phyloP scores from a whole-genome alignment of 768 basidiomycete species.

The Cubamyces lactineus region DNA sequence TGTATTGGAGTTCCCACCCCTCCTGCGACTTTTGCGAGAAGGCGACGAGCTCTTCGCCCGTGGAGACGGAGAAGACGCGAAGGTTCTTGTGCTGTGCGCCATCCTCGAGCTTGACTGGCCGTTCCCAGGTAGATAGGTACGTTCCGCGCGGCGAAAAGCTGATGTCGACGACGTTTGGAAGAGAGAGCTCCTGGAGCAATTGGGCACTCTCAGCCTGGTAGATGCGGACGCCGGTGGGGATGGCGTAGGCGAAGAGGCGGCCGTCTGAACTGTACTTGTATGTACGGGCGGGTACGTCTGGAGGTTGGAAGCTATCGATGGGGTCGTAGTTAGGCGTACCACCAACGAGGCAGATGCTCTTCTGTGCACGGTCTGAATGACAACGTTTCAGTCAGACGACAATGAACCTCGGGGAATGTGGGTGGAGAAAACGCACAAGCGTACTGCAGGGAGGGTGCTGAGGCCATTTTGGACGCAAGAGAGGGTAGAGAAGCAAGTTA shows the following conservation, averaged over 20 bases:
- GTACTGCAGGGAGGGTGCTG: constrained; percentile 79
- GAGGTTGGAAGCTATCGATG: constrained; percentile 62
- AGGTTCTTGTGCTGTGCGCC: constrained; percentile 93
- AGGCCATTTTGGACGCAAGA: constrained; percentile 56
- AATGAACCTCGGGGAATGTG: constrained; percentile 7
- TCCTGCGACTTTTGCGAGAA: constrained; percentile 93
- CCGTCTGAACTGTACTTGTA: constrained; percentile 88
- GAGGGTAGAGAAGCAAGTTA: constrained; percentile 69
- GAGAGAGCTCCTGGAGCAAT: constrained; percentile 72
- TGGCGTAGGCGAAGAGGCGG: constrained; percentile 81
- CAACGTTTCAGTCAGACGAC: constrained; percentile 29
- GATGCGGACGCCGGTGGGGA: constrained; percentile 79
- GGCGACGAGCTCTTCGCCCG: constrained; percentile 83
- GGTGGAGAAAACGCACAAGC: constrained; percentile 62
- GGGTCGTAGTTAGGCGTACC: constrained; percentile 77
- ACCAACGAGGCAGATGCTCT: constrained; percentile 83
- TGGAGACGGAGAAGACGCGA: constrained; percentile 83
- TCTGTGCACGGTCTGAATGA: constrained; percentile 86
- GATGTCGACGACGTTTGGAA: constrained; percentile 80
- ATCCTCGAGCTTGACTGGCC: constrained; percentile 90
- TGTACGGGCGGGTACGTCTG: constrained; percentile 73
- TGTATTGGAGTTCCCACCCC: constrained; percentile 91
- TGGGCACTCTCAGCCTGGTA: constrained; percentile 73
- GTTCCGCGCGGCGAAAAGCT: constrained; percentile 93
- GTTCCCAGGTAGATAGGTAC: constrained; percentile 95